Evolutionary conservation across 257 asterid species (phyloP), one percentile per base, ranked within the genome.

Genomic region (Solanum corneliomulleri): DNA sequence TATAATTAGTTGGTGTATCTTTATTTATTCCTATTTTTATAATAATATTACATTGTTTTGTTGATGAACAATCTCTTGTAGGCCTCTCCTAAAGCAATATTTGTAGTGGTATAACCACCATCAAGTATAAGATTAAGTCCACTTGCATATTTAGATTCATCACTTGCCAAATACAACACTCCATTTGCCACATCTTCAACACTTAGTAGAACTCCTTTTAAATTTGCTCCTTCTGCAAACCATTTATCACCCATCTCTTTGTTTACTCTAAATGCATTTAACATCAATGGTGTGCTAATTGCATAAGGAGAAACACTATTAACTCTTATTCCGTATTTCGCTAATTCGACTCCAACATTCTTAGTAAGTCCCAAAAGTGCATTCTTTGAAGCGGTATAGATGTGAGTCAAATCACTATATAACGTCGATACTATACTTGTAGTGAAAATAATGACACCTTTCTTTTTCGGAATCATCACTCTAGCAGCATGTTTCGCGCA

Each of bases 381-480:
- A 39, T 11, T 2, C 11, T 75, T 75, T 6, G 82, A 75, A 0
- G 56, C 1, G 0, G 56, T 11, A 75, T 39, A 75, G 10, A n/a
- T 7, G 21, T 75, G 82, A 8, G 10, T 1, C 3, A 1, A 0
- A 11, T 12, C 11, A 75, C 21, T 2, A 41, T 6, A 75, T 7
- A 6, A 4, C 6, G 3, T 16, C 6, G 82, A 1, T 6, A 31
- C 29, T 15, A 25, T 18, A 58, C 85, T 86, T 37, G 88, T 18
- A 0, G 64, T 76, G 66, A 86, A 86, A 8, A 86, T 27, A 41
- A 87, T 81, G 82, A 37, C 41, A 4, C 66, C 85, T 58, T 86
- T 75, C n/a, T 76, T 86, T 4, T n/a, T n/a, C 1, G 88, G 85
- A 47, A 86, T 76, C 85, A 86, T 86, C 42, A 86, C 85, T 58